phyloP scores from a whole-genome alignment of 768 basidiomycete genomes.

The Tricholoma hemisulphureum region DNA sequence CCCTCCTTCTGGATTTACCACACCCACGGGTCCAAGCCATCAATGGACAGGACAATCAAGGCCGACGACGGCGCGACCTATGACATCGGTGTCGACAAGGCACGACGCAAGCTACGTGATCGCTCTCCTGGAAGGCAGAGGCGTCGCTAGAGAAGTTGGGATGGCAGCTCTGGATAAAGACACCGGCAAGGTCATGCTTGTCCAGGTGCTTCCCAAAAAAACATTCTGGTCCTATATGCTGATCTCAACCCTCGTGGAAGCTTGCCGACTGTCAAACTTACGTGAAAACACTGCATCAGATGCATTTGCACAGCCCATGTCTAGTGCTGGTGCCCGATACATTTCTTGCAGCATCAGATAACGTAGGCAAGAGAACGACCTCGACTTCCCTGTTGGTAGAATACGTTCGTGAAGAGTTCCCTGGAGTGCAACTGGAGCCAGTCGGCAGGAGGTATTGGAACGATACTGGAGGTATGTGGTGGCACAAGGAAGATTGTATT shows the following conservation, averaged over 20 bases:
- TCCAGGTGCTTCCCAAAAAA: slow-evolving; percentile 62
- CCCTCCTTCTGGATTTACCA: not conserved
- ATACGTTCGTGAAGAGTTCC: slow-evolving; percentile 73
- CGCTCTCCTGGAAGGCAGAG: slow-evolving; percentile 74
- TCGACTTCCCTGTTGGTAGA: slow-evolving; percentile 66
- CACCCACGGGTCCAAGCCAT: slow-evolving; percentile 27
- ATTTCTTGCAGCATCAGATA: slow-evolving; percentile 60
- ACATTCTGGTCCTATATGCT: not conserved
- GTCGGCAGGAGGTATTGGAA: slow-evolving; percentile 85
- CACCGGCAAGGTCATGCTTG: slow-evolving; percentile 70
- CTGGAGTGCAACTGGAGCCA: slow-evolving; percentile 62
- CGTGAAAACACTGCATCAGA: slow-evolving; percentile 83
- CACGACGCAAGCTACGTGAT: slow-evolving; percentile 64
- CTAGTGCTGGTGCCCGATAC: slow-evolving; percentile 82
- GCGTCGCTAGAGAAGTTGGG: slow-evolving; percentile 80
- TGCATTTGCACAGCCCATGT: slow-evolving; percentile 72
- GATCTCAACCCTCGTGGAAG: slow-evolving; percentile 34
- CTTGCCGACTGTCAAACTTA: slow-evolving; percentile 86
- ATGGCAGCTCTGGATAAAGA: slow-evolving; percentile 83
- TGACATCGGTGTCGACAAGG: slow-evolving; percentile 58
- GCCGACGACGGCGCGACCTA: slow-evolving; percentile 60
- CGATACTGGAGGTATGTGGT: slow-evolving; percentile 74
- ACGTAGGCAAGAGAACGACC: slow-evolving; percentile 41
- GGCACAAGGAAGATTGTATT: not conserved
- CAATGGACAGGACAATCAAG: slow-evolving; percentile 60